These are phyloP conservation scores for Capronia coronata DNA, from an alignment of 2,329 filamentous ascomycete genomes.

Conservation along the genomic window DNA sequence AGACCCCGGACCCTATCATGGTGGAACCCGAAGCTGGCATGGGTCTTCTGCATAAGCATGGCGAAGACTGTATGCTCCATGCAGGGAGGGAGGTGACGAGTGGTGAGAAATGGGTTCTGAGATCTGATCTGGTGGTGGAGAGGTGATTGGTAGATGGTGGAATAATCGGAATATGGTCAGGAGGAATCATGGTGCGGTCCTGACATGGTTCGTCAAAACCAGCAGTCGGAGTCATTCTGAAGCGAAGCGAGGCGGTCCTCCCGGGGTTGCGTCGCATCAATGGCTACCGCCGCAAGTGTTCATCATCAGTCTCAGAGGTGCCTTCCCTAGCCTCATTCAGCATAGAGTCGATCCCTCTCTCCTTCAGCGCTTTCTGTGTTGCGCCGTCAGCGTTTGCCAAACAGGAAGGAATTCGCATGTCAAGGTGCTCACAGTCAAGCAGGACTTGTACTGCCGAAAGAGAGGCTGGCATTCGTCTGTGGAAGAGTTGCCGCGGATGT, in stretches of 20 bases:
- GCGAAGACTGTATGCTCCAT: conserved; percentile 81
- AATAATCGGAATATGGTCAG: too few relatives aligned
- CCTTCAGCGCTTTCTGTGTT: conserved; percentile 70
- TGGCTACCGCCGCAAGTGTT: conserved; percentile 49
- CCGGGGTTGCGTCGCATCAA: too few relatives aligned
- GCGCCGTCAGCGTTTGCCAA: conserved; percentile 3
- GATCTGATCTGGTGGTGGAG: conserved; percentile 62
- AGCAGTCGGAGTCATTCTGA: too few relatives aligned
- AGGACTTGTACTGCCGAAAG: conserved; percentile 84
- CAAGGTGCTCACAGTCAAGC: conserved; percentile 62
- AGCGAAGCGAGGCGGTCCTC: too few relatives aligned
- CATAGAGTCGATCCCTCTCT: conserved; percentile 86
- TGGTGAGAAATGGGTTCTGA: conserved; percentile 86
- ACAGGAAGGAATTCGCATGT: neutral
- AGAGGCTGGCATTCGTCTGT: conserved; percentile 79
- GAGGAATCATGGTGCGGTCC: too few relatives aligned
- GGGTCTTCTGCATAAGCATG: conserved; percentile 80
- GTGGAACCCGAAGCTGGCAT: conserved; percentile 76
- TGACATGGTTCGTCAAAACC: too few relatives aligned
- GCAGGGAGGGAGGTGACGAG: conserved; percentile 71
- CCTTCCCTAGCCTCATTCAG: conserved; percentile 84
- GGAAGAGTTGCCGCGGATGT: conserved; percentile 74
- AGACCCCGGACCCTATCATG: conserved; percentile 51
- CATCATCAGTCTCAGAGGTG: conserved; percentile 76
- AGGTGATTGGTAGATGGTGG: conserved; percentile 24